Conservation (phyloP, 805 yeast species). For the Saccharomycopsis fodiens region DNA sequence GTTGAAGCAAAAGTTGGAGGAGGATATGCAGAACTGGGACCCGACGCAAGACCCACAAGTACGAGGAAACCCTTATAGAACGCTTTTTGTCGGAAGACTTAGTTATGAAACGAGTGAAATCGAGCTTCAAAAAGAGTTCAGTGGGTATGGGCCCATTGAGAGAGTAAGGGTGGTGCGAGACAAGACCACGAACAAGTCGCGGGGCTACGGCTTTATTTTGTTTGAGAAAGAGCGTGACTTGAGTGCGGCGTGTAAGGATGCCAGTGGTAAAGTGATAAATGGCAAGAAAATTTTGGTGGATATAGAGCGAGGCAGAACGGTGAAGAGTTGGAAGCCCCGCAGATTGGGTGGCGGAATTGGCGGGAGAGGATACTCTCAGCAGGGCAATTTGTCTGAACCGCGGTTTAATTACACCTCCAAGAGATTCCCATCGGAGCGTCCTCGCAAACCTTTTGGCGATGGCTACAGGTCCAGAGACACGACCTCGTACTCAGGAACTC, state of each 20-base stretch:
- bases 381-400: not conserved
- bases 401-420: not conserved
- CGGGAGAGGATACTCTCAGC: slow-evolving; percentile 1
- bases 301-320: slow-evolving; percentile 59
- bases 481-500: not conserved
- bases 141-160: slow-evolving; percentile 65
- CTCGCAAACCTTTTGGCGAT: not conserved
- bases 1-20: slow-evolving; percentile 1
- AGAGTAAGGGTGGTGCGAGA: slow-evolving; percentile 50
- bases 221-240: slow-evolving; percentile 58
- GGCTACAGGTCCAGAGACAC: slow-evolving; percentile 1
- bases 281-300: slow-evolving; percentile 59
- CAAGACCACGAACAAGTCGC: slow-evolving; percentile 42
- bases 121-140: slow-evolving; percentile 57
- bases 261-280: slow-evolving; percentile 44
- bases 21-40: slow-evolving; percentile 33
- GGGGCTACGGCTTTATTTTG: slow-evolving; percentile 81
- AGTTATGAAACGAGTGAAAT: slow-evolving; percentile 57
- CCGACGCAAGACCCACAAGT: slow-evolving; percentile 52
- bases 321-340: slow-evolving; percentile 63
- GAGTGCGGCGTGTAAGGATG: slow-evolving; percentile 50
- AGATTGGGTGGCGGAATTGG: slow-evolving; percentile 92
- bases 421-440: not conserved
- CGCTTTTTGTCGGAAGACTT: slow-evolving; percentile 72
- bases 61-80: slow-evolving; percentile 65